phyloP scores from a whole-genome alignment of 2,329 filamentous ascomycete genomes.

The Pseudohalonectria lignicola region DNA sequence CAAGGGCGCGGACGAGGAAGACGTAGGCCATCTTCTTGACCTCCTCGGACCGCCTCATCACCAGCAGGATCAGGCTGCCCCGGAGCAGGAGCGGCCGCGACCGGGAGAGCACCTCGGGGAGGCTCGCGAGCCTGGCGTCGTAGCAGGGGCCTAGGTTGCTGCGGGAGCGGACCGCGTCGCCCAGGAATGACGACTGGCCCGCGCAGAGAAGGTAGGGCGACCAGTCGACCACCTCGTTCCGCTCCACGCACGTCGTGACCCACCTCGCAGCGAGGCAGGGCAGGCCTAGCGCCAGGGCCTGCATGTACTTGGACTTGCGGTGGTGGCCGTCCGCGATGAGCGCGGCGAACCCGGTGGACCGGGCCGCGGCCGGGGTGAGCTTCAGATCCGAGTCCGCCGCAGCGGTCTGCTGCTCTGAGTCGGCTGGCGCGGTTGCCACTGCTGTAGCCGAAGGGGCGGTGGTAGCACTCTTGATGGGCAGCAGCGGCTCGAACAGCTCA shows the following conservation, averaged over 20 bases:
- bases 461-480: conserved; percentile 20
- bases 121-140: conserved; percentile 40
- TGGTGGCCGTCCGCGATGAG: conserved; percentile 80
- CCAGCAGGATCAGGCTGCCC: conserved; percentile 57
- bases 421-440: conserved; percentile 10
- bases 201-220: conserved; percentile 74
- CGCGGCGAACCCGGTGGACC: conserved; percentile 63
- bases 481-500: conserved; percentile 55
- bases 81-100: conserved; percentile 56
- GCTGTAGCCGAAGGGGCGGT: conserved; percentile 16
- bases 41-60: conserved; percentile 55
- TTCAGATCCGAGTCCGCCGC: conserved; percentile 26
- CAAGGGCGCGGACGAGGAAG: conserved; percentile 71
- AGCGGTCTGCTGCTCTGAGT: conserved; percentile 9
- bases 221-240: conserved; percentile 58
- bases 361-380: conserved; percentile 37
- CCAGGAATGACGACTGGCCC: conserved; percentile 66
- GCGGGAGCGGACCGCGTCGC: conserved; percentile 67
- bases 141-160: conserved; percentile 57
- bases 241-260: conserved; percentile 61
- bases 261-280: conserved; percentile 79
- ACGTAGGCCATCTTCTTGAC: conserved; percentile 61
- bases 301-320: conserved; percentile 84
- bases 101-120: conserved; percentile 44
- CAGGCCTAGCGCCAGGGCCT: conserved; percentile 80